Conservation (phyloP, 208 protist species). For the Angomonas deanei region DNA sequence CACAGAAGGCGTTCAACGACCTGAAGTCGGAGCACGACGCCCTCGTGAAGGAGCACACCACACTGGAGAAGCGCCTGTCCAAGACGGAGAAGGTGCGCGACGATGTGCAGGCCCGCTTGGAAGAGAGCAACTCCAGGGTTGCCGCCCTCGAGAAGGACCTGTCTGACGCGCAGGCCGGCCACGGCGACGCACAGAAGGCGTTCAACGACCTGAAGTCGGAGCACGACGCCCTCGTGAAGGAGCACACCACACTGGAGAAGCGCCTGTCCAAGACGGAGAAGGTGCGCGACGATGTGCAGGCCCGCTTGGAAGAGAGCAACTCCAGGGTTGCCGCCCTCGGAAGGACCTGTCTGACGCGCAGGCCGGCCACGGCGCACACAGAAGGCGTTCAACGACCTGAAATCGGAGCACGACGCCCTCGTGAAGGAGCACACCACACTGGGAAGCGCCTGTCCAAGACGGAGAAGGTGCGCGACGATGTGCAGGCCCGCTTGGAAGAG, state of each 20-base stretch:
- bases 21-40: slow-evolving; percentile 5
- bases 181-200: background rate
- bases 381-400: background rate
- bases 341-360: background rate
- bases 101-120: background rate
- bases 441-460: background rate
- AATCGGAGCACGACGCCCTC: background rate
- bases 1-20: slow-evolving; percentile 13
- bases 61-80: background rate
- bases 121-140: background rate
- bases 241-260: background rate
- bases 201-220: background rate
- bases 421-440: background rate
- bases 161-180: background rate
- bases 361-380: background rate
- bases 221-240: background rate
- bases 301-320: background rate
- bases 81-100: background rate
- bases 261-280: background rate
- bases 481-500: background rate
- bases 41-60: background rate
- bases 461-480: background rate
- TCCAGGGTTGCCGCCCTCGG: background rate
- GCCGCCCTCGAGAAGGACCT: background rate
- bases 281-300: background rate